A percentile compares a stretch with the other conserved stretches of the same genome.
phyloP scores from a whole-genome alignment of 176 grass and related monocot species.

The Metroxylon sagu region DNA sequence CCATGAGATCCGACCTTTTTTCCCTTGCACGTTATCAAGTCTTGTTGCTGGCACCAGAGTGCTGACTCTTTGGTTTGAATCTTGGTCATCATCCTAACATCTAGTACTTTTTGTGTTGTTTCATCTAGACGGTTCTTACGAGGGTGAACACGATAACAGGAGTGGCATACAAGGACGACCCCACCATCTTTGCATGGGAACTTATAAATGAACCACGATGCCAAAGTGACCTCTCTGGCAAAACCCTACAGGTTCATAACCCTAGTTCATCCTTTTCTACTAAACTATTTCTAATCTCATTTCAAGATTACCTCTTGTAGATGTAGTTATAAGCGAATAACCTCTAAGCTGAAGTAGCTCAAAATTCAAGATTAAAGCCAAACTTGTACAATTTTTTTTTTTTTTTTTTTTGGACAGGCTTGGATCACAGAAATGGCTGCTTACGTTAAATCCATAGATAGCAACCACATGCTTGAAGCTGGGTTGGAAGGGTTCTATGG shows the following conservation, averaged over 20 bases:
- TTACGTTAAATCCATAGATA: conserved; percentile 66
- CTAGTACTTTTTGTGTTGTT: not conserved
- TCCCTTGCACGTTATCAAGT: too few species aligned
- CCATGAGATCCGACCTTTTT: too few species aligned
- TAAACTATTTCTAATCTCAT: not conserved
- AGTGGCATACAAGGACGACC: conserved; percentile 63
- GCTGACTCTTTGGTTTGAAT: not conserved
- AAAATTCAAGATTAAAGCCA: not conserved
- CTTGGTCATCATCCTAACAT: not conserved
- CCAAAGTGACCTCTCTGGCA: conserved; percentile 57
- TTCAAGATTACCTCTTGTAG: not conserved
- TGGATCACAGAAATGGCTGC: conserved; percentile 68
- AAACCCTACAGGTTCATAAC: conserved; percentile 39
- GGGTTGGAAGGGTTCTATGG: conserved; percentile 84
- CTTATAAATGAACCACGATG: conserved; percentile 73
- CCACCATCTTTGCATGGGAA: conserved; percentile 77
- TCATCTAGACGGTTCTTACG: conserved; percentile 34
- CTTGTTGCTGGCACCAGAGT: too few species aligned
- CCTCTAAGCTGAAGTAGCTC: not conserved
- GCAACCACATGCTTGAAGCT: conserved; percentile 67
- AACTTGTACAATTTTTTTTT: too few species aligned
- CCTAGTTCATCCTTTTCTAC: not conserved
- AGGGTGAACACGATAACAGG: conserved; percentile 57
- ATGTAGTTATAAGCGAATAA: not conserved
- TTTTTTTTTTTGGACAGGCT: not conserved